phyloP scores from a whole-genome alignment of 768 basidiomycete genomes.

The Rhodocollybia butyracea region DNA sequence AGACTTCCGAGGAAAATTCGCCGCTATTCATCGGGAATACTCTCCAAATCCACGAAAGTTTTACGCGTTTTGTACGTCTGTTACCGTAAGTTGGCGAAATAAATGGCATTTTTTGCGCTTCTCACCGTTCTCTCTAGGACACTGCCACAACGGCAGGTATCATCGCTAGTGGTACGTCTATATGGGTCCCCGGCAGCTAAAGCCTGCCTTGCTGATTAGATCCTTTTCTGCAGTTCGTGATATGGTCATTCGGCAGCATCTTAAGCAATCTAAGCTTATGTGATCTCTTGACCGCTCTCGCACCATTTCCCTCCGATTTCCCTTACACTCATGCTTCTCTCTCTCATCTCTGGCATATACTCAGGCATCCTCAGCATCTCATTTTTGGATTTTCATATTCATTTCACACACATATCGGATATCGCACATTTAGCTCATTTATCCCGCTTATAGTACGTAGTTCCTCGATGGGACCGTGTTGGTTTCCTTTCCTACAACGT shows the following conservation, averaged over 20 bases:
- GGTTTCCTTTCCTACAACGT: no score
- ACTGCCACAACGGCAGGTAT: conserved; percentile 72
- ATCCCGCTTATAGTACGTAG: no score
- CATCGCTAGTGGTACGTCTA: conserved; percentile 63
- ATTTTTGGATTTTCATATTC: no score
- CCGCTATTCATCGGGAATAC: conserved; percentile 72
- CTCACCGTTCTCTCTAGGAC: conserved; percentile 36
- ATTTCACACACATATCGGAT: no score
- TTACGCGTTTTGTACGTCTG: conserved; percentile 75
- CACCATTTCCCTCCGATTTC: neutral
- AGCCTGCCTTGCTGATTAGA: neutral
- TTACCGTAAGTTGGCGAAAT: conserved; percentile 45
- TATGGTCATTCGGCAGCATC: conserved; percentile 78
- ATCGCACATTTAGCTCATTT: no score
- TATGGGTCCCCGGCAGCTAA: neutral
- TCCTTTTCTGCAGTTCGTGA: conserved; percentile 54
- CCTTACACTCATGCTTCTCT: neutral
- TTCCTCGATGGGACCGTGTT: no score
- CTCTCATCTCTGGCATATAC: neutral
- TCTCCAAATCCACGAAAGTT: conserved; percentile 74
- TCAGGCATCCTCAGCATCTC: no score
- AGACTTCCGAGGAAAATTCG: conserved; percentile 72
- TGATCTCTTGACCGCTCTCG: conserved; percentile 25
- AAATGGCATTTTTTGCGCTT: neutral
- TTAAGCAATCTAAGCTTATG: conserved; percentile 69